These are phyloP conservation scores for Kurtzmaniella quercitrusa DNA, from an alignment of 1,139 yeast genomes.

Conservation along the genomic window DNA sequence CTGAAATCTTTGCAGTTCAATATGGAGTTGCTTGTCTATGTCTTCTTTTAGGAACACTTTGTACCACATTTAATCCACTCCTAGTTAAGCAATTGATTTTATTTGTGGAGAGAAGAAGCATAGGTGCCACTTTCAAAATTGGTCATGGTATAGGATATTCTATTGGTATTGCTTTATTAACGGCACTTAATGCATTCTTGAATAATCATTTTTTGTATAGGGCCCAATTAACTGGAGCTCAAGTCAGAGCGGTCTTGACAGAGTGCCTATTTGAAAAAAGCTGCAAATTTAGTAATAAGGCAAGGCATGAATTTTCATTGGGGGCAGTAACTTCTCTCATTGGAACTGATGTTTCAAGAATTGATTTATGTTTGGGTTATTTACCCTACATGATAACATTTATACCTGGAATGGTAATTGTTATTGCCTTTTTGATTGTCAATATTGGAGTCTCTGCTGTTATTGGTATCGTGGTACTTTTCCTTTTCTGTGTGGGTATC, in stretches of 20 bases:
- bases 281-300: conserved; percentile 23
- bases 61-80: conserved; percentile 23
- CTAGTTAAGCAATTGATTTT: conserved; percentile 25
- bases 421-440: conserved; percentile 60
- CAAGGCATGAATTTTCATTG: conserved; percentile 25
- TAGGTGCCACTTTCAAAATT: conserved; percentile 15
- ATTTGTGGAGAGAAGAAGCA: conserved; percentile 22
- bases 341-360: conserved; percentile 75
- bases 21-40: conserved; percentile 19
- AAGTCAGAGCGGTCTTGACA: conserved; percentile 32
- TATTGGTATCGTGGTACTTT: conserved; percentile 50
- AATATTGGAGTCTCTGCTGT: conserved; percentile 74
- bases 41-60: conserved; percentile 17
- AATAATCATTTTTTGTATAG: conserved; percentile 62
- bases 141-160: conserved; percentile 34
- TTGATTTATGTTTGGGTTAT: conserved; percentile 72
- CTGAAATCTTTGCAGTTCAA: conserved; percentile 26
- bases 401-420: conserved; percentile 56
- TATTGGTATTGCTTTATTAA: conserved; percentile 20
- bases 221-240: conserved; percentile 47
- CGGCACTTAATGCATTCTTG: conserved; percentile 38
- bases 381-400: conserved; percentile 63
- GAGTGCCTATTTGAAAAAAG: conserved; percentile 31
- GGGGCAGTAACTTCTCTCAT: conserved; percentile 48
- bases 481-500: conserved; percentile 37